These are phyloP conservation scores for Corylus heterophylla DNA, from an alignment of 306 rosid genomes.

Conservation along the genomic window DNA sequence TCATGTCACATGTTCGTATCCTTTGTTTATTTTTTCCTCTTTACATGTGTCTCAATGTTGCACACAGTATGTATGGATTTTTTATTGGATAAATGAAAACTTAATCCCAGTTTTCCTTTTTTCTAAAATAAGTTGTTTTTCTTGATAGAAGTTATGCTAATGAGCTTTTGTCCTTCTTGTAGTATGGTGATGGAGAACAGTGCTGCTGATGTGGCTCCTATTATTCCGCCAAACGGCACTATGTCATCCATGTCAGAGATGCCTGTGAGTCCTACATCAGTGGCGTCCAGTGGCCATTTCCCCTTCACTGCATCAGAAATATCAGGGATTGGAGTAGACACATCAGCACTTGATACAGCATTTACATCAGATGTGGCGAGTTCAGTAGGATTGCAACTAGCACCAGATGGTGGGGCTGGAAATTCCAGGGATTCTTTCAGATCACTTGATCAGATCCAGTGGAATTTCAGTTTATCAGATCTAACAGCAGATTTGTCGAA, in stretches of 20 bases:
- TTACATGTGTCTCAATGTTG: background rate
- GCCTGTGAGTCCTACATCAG: constrained; percentile 94
- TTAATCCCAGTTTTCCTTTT: background rate
- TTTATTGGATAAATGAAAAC: constrained; percentile 10
- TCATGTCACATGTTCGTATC: background rate
- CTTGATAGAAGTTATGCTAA: constrained; percentile 30
- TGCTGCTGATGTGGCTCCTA: constrained; percentile 57
- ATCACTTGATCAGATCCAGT: constrained; percentile 85
- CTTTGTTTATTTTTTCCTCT: background rate
- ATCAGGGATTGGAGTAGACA: constrained; percentile 87
- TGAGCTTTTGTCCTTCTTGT: constrained; percentile 44
- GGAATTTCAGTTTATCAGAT: constrained; percentile 93
- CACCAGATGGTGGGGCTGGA: constrained; percentile 75
- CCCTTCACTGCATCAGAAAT: constrained; percentile 92
- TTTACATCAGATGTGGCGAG: constrained; percentile 87
- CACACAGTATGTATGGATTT: constrained; percentile 10
- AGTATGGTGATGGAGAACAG: constrained; percentile 82
- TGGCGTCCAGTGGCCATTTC: constrained; percentile 96
- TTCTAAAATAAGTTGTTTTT: constrained; percentile 12
- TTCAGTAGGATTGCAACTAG: constrained; percentile 88
- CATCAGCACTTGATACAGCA: constrained; percentile 76
- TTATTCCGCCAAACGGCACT: constrained; percentile 62
- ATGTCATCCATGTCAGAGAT: constrained; percentile 82
- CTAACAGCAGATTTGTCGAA: constrained; percentile 86
- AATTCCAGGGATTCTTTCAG: constrained; percentile 63